Conservation (phyloP, 129 eudicot genomes). For the Chrysanthemum makinoi region DNA sequence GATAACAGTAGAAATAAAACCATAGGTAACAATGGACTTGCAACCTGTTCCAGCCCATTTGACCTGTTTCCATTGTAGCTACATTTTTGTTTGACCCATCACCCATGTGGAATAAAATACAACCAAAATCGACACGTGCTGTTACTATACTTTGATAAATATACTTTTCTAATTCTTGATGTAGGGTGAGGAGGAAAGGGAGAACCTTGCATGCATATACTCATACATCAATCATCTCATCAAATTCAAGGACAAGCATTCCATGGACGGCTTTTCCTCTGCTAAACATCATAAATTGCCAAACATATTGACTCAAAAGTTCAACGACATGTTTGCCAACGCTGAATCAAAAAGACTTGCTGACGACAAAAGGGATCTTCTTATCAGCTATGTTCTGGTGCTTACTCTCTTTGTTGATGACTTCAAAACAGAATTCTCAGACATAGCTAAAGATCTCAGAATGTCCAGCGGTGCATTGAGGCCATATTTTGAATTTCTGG, state of each 20-base stretch:
- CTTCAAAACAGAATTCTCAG: constrained; percentile 59
- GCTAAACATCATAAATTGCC: constrained; percentile 66
- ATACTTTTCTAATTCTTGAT: constrained; percentile 3
- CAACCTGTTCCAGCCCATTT: no score
- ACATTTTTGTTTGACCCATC: no score
- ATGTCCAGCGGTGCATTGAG: constrained; percentile 37
- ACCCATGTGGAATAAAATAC: no score
- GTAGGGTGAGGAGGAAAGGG: constrained; percentile 56
- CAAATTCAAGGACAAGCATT: constrained; percentile 63
- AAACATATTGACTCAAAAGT: constrained; percentile 52
- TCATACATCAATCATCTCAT: constrained; percentile 80
- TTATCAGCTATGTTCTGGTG: constrained; percentile 67
- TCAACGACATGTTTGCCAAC: constrained; percentile 50
- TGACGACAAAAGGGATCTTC: constrained; percentile 54
- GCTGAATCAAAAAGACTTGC: constrained; percentile 46
- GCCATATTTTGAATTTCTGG: constrained; percentile 48
- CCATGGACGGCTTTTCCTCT: constrained; percentile 51
- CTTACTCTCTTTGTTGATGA: constrained; percentile 69
- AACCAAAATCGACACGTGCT: no score
- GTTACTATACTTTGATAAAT: neutral
- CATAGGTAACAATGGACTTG: no score
- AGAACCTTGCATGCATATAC: constrained; percentile 57
- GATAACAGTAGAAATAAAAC: no score
- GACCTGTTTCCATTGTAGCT: no score
- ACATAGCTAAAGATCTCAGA: constrained; percentile 77